Conservation (phyloP, 1,284 basidiomycete genomes). For the Ceratobasidium sp. region DNA sequence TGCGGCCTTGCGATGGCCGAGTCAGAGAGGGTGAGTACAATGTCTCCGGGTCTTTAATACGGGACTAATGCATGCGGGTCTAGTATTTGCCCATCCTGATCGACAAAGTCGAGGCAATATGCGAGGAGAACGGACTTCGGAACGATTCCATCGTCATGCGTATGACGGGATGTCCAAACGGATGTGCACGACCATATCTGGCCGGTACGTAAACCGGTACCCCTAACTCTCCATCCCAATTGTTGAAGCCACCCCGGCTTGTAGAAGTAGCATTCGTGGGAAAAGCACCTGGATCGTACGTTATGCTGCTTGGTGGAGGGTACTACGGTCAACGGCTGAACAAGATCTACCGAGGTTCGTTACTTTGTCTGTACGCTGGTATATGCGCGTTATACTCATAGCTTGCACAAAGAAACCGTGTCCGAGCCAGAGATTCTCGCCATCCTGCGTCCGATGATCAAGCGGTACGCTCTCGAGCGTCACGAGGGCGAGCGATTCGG, state of each 20-base stretch:
- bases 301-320: constrained; percentile 95
- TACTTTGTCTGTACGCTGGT: constrained; percentile 45
- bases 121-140: constrained; percentile 89
- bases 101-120: constrained; percentile 94
- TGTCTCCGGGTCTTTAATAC: constrained; percentile 13
- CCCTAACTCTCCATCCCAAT: not conserved
- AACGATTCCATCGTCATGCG: constrained; percentile 97
- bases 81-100: constrained; percentile 93
- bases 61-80: constrained; percentile 20
- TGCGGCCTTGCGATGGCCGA: constrained; percentile 96
- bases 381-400: constrained; percentile 5
- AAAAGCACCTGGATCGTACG: constrained; percentile 91
- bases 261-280: constrained; percentile 94
- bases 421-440: constrained; percentile 93
- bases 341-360: constrained; percentile 83
- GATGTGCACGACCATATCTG: constrained; percentile 92
- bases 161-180: constrained; percentile 97
- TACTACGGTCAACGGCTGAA: constrained; percentile 92
- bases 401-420: constrained; percentile 72
- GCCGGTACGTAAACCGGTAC: constrained; percentile 62
- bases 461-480: constrained; percentile 87
- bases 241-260: not conserved
- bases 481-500: constrained; percentile 92
- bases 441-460: constrained; percentile 91
- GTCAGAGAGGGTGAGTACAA: constrained; percentile 73